phyloP scores from a whole-genome alignment of 2,329 filamentous ascomycete genomes.

The Diplodia sapinea region DNA sequence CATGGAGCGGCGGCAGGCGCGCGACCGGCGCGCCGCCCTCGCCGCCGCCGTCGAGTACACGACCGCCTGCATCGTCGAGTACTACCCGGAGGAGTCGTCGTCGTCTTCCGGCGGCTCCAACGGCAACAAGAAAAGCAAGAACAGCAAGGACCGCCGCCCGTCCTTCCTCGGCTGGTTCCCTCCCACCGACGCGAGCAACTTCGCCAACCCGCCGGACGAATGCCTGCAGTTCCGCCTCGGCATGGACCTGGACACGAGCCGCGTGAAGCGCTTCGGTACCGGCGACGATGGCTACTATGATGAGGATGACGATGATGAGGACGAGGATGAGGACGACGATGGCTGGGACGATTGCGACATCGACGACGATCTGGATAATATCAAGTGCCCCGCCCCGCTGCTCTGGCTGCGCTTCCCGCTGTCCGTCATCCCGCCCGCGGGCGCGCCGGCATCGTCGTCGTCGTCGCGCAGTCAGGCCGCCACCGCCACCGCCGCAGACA shows the following conservation, averaged over 20 bases:
- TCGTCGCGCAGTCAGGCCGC: background rate
- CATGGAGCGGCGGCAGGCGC: background rate
- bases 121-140: background rate
- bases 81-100: background rate
- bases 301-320: background rate
- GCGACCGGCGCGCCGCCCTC: background rate
- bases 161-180: background rate
- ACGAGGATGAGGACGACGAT: background rate
- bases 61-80: background rate
- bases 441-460: too few relatives aligned
- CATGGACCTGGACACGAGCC: background rate
- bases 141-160: too few relatives aligned
- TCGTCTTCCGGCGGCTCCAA: too few relatives aligned
- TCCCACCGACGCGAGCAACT: background rate
- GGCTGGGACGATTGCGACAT: background rate
- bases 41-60: background rate
- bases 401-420: slow-evolving; percentile 13
- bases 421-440: background rate
- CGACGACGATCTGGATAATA: background rate
- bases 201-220: background rate
- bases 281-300: background rate
- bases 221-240: slow-evolving; percentile 6
- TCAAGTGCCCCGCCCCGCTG: background rate
- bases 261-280: too few relatives aligned
- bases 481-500: too few relatives aligned